A percentile compares a stretch with the other conserved stretches of the same genome.
These are phyloP conservation scores for Buddleja alternifolia DNA, from an alignment of 257 asterid species.

Conservation along the genomic window DNA sequence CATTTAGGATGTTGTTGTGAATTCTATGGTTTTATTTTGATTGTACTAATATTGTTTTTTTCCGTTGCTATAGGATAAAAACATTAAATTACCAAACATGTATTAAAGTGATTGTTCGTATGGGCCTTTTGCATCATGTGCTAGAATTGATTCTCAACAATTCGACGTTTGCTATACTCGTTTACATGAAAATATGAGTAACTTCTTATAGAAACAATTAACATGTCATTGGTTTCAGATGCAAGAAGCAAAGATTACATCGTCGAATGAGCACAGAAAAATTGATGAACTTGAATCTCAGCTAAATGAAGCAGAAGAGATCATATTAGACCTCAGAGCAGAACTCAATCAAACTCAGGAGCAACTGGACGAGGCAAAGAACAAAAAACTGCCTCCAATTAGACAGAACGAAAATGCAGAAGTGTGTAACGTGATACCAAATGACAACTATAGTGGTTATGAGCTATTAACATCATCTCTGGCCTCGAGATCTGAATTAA, in stretches of 20 bases:
- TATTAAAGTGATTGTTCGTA: no score
- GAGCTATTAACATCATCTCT: conserved; percentile 34
- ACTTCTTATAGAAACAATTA: neutral
- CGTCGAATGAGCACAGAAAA: conserved; percentile 45
- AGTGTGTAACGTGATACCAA: neutral
- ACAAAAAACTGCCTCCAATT: conserved; percentile 26
- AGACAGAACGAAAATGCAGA: conserved; percentile 29
- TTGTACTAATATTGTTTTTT: neutral
- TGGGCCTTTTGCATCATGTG: neutral
- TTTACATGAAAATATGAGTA: conserved; percentile 8
- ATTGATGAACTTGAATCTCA: conserved; percentile 69
- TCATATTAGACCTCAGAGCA: conserved; percentile 69
- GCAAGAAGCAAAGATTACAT: conserved; percentile 48
- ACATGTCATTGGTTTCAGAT: conserved; percentile 42
- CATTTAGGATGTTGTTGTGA: neutral
- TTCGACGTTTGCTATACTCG: neutral
- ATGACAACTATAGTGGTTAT: conserved; percentile 14
- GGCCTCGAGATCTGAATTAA: conserved; percentile 28
- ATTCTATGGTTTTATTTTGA: neutral
- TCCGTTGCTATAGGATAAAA: neutral
- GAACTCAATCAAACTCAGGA: conserved; percentile 54
- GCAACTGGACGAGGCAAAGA: conserved; percentile 45
- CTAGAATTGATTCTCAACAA: neutral
- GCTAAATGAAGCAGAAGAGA: conserved; percentile 81
- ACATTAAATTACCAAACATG: neutral